These are phyloP conservation scores for Herpomyces periplanetae DNA, from an alignment of 2,329 filamentous ascomycete genomes.

Conservation along the genomic window DNA sequence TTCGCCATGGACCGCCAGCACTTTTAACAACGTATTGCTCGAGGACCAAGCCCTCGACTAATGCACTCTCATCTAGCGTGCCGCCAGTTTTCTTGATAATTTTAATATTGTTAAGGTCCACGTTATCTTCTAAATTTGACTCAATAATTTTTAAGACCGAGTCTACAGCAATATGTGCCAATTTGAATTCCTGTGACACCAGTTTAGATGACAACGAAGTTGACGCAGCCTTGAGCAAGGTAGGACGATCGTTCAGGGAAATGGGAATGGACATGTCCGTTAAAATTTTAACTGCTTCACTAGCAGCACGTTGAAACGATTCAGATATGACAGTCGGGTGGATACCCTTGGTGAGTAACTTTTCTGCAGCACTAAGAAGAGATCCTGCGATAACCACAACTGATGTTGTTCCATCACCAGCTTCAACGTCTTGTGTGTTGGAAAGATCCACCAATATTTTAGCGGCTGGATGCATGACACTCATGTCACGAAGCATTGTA, in stretches of 20 bases:
- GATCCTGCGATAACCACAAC: constrained; percentile 93
- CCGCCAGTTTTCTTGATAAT: constrained; percentile 92
- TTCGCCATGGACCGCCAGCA: constrained; percentile 51
- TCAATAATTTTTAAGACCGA: constrained; percentile 86
- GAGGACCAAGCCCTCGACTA: constrained; percentile 71
- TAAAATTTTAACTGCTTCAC: constrained; percentile 50
- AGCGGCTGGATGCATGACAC: constrained; percentile 92
- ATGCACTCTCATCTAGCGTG: constrained; percentile 90
- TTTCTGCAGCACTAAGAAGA: constrained; percentile 65
- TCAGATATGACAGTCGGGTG: constrained; percentile 94
- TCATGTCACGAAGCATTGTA: constrained; percentile 97
- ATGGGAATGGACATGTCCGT: constrained; percentile 89
- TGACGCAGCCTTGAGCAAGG: constrained; percentile 75
- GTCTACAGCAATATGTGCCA: constrained; percentile 94
- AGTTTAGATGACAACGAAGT: constrained; percentile 96
- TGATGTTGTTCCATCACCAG: constrained; percentile 86
- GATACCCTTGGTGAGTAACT: constrained; percentile 60
- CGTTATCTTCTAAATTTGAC: constrained; percentile 72
- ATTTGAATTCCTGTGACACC: constrained; percentile 77
- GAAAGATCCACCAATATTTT: constrained; percentile 97
- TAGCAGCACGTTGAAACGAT: constrained; percentile 74
- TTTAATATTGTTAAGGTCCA: constrained; percentile 77
- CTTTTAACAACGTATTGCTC: constrained; percentile 78
- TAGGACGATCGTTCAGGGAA: constrained; percentile 44
- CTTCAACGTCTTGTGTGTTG: constrained; percentile 87